Conservation (phyloP, 805 yeast genomes). For the Phaffomyces thermotolerans region DNA sequence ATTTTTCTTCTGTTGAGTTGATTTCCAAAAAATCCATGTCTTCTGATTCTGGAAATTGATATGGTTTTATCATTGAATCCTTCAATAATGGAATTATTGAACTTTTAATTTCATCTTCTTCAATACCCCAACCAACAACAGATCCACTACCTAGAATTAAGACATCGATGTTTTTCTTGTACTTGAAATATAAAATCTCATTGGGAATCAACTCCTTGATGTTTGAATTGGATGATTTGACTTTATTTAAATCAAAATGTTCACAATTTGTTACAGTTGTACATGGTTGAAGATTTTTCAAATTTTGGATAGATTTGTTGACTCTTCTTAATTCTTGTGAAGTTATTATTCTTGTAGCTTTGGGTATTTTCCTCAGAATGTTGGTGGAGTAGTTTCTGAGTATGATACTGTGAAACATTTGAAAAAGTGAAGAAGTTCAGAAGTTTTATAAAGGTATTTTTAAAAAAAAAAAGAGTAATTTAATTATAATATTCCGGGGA, state of each 20-base stretch:
- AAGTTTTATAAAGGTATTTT: too few species aligned
- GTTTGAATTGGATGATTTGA: slow-evolving; percentile 23
- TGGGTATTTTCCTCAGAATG: slow-evolving; percentile 6
- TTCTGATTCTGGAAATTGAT: slow-evolving; percentile 58
- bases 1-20: slow-evolving; percentile 21
- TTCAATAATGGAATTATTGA: slow-evolving; percentile 47
- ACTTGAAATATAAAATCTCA: slow-evolving; percentile 56
- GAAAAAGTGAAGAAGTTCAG: too few species aligned
- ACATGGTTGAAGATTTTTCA: slow-evolving; percentile 35
- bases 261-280: slow-evolving; percentile 73
- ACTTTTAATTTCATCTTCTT: slow-evolving; percentile 43
- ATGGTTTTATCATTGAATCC: slow-evolving; percentile 40
- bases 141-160: slow-evolving; percentile 73
- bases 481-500: too few species aligned
- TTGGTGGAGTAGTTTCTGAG: background rate
- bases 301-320: background rate
- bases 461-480: too few species aligned
- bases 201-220: slow-evolving; percentile 42
- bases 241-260: slow-evolving; percentile 48
- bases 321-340: slow-evolving; percentile 14
- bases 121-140: slow-evolving; percentile 75
- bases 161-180: slow-evolving; percentile 42
- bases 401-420: background rate
- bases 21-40: slow-evolving; percentile 65
- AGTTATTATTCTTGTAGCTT: slow-evolving; percentile 9